Base-by-base conservation (phyloP, 331 rosid species). In the Rhamnella rubrinervis region DNA sequence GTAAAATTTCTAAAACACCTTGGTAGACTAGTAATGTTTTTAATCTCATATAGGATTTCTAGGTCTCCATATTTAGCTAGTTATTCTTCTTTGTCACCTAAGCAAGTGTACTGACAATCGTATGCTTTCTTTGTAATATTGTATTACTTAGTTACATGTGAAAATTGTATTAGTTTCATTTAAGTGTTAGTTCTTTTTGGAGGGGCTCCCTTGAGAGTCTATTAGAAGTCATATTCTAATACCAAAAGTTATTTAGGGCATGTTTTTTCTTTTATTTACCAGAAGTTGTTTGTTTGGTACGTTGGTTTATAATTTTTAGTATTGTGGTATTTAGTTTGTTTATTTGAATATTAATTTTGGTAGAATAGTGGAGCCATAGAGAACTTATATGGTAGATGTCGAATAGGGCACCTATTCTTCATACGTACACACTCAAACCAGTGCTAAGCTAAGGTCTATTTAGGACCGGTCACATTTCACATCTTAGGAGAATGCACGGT, bases 231-330 rank as follows among this genome's bases (percentile, higher is more conserved):
- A 8, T 75, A 71, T 75, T 89, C 85, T 60, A 82, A 78, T 73
- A 73, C 84, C 55, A 77, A 78, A 80, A 88, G 89, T 77, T 76
- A 77, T 84, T 85, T 85, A 7, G 74, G 80, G 89, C 82, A 84
- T 65, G 83, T 55, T n/a, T 70, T 58, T n/a, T n/a, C n/a, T n/a
- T n/a, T n/a, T n/a, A n/a, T n/a, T n/a, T n/a, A n/a, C n/a, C n/a
- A n/a, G n/a, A n/a, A n/a, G n/a, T n/a, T n/a, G n/a, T n/a, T n/a
- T n/a, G n/a, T n/a, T n/a, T n/a, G n/a, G n/a, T n/a, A n/a, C n/a
- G n/a, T n/a, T n/a, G n/a, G n/a, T n/a, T n/a, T n/a, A n/a, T n/a
- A n/a, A n/a, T n/a, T n/a, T n/a, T n/a, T n/a, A n/a, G n/a, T n/a
- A n/a, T n/a, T n/a, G n/a, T n/a, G n/a, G n/a, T n/a, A n/a, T n/a